These are phyloP conservation scores for Phaeosphaeria sp. DNA, from an alignment of 2,329 filamentous ascomycete genomes.

Conservation along the genomic window DNA sequence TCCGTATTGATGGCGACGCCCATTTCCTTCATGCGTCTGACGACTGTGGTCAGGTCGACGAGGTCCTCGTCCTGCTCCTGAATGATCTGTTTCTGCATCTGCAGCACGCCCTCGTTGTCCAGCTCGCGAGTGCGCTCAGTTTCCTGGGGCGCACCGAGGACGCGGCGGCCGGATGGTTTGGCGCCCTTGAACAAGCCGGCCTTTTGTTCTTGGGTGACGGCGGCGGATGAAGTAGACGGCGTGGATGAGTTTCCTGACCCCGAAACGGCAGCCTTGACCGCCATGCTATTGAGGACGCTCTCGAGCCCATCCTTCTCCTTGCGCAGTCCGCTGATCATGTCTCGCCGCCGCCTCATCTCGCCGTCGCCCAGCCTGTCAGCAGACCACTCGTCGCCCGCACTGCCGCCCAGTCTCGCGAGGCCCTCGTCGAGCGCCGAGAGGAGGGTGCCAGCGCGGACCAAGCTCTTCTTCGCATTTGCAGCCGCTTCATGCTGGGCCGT, in stretches of 20 bases:
- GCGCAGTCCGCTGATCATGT: conserved; percentile 71
- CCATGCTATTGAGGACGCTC: conserved; percentile 71
- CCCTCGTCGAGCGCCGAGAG: conserved; percentile 71
- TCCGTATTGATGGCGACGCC: conserved; percentile 78
- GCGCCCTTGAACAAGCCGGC: conserved; percentile 43
- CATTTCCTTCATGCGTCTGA: conserved; percentile 77
- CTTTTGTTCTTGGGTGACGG: conserved; percentile 45
- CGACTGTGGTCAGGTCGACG: conserved; percentile 70
- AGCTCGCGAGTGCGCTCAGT: conserved; percentile 78
- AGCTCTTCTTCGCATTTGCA: conserved; percentile 74
- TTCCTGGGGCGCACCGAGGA: conserved; percentile 76
- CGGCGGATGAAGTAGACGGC: conserved; percentile 40
- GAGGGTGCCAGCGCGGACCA: conserved; percentile 72
- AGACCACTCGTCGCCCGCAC: conserved; percentile 46
- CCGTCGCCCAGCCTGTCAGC: conserved; percentile 70
- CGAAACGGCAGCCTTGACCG: conserved; percentile 55
- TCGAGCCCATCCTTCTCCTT: conserved; percentile 80
- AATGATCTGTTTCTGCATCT: conserved; percentile 77
- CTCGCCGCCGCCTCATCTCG: conserved; percentile 73
- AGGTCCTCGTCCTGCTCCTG: conserved; percentile 76
- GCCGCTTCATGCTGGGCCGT: conserved; percentile 71
- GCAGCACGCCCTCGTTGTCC: conserved; percentile 76
- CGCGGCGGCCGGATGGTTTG: conserved; percentile 60
- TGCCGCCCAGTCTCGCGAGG: conserved; percentile 52
- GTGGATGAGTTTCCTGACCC: conserved; percentile 34